Base-by-base conservation (phyloP, 331 rosid species). In the Malus hybrid region DNA sequence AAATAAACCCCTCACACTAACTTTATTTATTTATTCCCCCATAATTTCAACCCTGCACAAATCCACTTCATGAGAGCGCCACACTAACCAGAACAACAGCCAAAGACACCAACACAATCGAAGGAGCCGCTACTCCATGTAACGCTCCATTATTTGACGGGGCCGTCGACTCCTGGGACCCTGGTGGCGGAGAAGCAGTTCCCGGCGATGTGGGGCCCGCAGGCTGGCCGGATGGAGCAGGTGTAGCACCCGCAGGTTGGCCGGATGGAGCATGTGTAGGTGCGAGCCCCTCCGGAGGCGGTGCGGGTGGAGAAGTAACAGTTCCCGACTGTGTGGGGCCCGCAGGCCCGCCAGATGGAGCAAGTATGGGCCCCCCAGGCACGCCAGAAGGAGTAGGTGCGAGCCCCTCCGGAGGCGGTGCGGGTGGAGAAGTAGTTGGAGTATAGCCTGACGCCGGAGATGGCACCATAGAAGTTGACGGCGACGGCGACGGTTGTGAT, bases 11-110 rank as follows among this genome's bases (percentile, higher is more conserved):
- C 13, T 39, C 22, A 64, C 22, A 29, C 54, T 56, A 57, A 34
- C 36, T 22, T 55, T 14, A 36, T 16, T 70, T 15, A 6, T 12
- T 13, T 50, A 31, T 72, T 36, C 48, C 48, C 48, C 48, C 24
- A 22, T 31, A 8, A 64, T 20, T 39, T 31, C 44, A 20, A 16
- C 22, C 65, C 82, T 56, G 12, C 72, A 22, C 13, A 85, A 75
- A 69, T 82, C 59, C 59, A 24, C 19, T 31, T 39, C 68, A 34
- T 27, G 14, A 79, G 50, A 10, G 22, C 83, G 22, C 85, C 64
- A 67, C 77, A 32, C 78, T 80, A 19, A 83, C 79, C 67, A 88
- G 18, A 60, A 88, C 27, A 44, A 85, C 79, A 20, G 77, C 52
- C 10, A 75, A 52, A 65, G 78, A 77, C 36, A 57, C n/a, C 73